Evolutionary conservation across 192 early-diverging fungal species (phyloP).

Genomic region (Martensiomyces pterosporus): DNA sequence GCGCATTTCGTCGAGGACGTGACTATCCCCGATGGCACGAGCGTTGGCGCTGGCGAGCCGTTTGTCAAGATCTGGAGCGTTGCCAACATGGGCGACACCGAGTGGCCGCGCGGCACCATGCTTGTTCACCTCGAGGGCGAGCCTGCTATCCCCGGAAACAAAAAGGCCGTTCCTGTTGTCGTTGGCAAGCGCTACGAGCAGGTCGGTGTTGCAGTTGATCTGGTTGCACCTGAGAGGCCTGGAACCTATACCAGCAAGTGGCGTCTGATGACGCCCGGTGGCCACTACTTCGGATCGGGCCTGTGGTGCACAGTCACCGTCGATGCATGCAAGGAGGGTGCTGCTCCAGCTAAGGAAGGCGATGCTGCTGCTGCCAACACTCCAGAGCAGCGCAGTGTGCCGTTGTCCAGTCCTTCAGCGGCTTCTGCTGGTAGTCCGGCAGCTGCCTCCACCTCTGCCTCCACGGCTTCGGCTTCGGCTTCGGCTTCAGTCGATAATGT

Average conservation of each 20-base stretch:
- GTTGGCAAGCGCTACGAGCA: conserved; percentile 52
- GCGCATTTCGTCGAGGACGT: conserved; percentile 63
- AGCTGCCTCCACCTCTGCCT: background rate
- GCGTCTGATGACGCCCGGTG: conserved; percentile 55
- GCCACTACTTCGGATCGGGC: conserved; percentile 61
- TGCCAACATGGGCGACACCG: conserved; percentile 53
- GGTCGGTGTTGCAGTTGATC: conserved; percentile 57
- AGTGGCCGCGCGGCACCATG: conserved; percentile 60
- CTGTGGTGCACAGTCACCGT: conserved; percentile 67
- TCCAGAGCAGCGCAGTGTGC: too few species aligned
- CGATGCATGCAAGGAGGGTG: conserved; percentile 13
- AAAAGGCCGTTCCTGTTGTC: conserved; percentile 41
- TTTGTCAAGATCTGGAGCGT: conserved; percentile 74
- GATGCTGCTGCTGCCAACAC: background rate
- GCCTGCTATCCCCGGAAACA: conserved; percentile 45
- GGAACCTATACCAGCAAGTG: conserved; percentile 62
- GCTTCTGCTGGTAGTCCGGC: too few species aligned
- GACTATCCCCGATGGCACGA: conserved; percentile 62
- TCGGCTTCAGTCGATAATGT: background rate
- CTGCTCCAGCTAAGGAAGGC: background rate
- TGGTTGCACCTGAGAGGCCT: conserved; percentile 57
- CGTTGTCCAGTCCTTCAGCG: too few species aligned
- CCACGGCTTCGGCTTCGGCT: background rate
- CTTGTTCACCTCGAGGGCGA: conserved; percentile 57
- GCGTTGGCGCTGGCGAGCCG: conserved; percentile 48